These are phyloP conservation scores for Fusarium tanahbumbuense DNA, from an alignment of 2,329 filamentous ascomycete species.

Conservation along the genomic window DNA sequence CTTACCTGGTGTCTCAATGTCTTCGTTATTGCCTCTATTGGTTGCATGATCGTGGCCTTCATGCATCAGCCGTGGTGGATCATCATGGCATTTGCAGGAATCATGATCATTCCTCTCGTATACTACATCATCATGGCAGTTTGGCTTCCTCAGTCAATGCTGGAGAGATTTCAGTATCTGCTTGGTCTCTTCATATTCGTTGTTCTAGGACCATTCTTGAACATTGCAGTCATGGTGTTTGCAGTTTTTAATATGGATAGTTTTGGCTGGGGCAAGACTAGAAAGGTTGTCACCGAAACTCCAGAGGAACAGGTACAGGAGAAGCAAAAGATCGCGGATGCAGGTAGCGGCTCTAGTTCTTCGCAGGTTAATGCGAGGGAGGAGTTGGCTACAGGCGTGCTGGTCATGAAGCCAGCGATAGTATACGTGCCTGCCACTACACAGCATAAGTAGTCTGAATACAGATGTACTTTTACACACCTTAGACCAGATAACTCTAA, in stretches of 20 bases:
- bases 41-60: slow-evolving; percentile 46
- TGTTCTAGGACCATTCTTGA: slow-evolving; percentile 41
- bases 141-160: slow-evolving; percentile 41
- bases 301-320: slow-evolving; percentile 13
- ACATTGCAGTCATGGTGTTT: slow-evolving; percentile 45
- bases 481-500: not conserved
- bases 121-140: slow-evolving; percentile 43
- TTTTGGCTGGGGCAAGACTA: slow-evolving; percentile 47
- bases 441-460: not conserved
- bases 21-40: slow-evolving; percentile 45
- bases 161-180: slow-evolving; percentile 40
- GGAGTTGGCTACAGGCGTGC: not conserved
- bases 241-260: slow-evolving; percentile 46
- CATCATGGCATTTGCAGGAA: slow-evolving; percentile 42
- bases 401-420: slow-evolving; percentile 7
- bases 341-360: not conserved
- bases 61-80: slow-evolving; percentile 45
- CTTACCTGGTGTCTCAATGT: slow-evolving; percentile 43
- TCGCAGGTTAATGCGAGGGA: not conserved
- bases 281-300: slow-evolving; percentile 32
- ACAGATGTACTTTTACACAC: not conserved
- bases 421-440: slow-evolving; percentile 19
- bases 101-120: slow-evolving; percentile 42
- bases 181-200: slow-evolving; percentile 39
- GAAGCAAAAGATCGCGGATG: not conserved